A percentile compares a stretch with the other conserved stretches of the same genome.
Evolutionary conservation across 169 alveolate genomes (phyloP).

Genomic region (Plasmodium vivax): DNA sequence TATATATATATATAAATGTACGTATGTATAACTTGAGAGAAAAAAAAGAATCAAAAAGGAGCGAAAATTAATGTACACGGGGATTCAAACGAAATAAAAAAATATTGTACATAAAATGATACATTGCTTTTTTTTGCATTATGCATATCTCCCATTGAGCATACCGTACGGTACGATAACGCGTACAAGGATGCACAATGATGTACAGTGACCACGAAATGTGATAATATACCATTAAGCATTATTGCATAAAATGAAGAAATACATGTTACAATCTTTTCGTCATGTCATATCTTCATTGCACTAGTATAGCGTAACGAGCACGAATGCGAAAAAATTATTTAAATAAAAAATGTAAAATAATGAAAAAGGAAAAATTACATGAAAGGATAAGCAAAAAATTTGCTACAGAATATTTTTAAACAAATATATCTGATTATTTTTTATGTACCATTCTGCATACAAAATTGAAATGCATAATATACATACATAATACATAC

Average conservation of each 20-base stretch:
- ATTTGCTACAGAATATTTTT: neutral
- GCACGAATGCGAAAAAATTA: neutral
- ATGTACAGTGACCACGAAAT: neutral
- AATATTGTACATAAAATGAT: neutral
- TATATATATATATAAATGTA: no score
- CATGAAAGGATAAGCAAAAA: neutral
- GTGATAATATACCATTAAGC: neutral
- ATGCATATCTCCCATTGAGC: neutral
- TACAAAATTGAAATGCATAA: neutral
- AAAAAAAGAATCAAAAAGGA: neutral
- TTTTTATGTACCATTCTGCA: neutral
- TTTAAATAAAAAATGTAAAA: neutral
- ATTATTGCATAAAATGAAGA: neutral
- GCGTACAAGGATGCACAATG: neutral
- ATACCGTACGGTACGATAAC: neutral
- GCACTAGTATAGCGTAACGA: neutral
- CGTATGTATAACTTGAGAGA: neutral
- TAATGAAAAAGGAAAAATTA: neutral
- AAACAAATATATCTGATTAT: neutral
- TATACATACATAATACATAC: no score
- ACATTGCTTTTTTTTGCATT: neutral
- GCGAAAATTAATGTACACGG: neutral
- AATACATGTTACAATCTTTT: neutral
- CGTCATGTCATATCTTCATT: neutral
- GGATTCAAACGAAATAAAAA: neutral